Evolutionary conservation across 2,329 filamentous ascomycete species (phyloP), one percentile per base, ranked within the genome.

Genomic region (Trichoderma atroviride): DNA sequence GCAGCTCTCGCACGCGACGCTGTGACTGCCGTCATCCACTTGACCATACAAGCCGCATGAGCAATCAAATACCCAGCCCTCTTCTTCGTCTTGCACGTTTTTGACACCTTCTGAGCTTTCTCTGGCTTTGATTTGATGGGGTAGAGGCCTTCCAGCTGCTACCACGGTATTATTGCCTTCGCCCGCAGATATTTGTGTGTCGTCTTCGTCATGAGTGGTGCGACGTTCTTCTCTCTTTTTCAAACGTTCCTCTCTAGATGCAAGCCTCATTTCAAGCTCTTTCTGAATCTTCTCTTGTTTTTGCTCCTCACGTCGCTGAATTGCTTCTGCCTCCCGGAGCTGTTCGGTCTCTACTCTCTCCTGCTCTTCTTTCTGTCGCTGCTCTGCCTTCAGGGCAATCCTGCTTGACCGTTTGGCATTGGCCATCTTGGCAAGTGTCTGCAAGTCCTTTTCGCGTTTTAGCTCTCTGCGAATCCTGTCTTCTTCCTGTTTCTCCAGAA

Each of bases 11-110:
- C 96, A 99, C 33, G 94, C 92, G 72, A 99, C 90, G 78, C 94
- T 97, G 77, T 97, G 94, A 9, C 93, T 91, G 43, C 96, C 96
- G 78, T 98, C 96, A 75, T 99, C 96, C 70, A 97, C 92, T 74
- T 96, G 91, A 27, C 96, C 96, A 78, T 97, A 90, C 27, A 94
- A 86, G 31, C 95, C 95, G 78, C 96, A 99, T 31, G 92, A 87
- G 78, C 96, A 99, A 78, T 99, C 96, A 74, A 99, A 99, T 50
- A 93, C 87, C 96, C 96, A 98, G 63, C 94, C 89, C 14, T 93
- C 92, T 59, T 96, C 92, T 73, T 96, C 92, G 22, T 81, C 78
- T 22, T 86, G 87, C 29, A 97, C 85, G 67, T 91, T 88, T 73
- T 91, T 87, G 13, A 97, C 83, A 40, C 92, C 92, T 78, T 90